These are phyloP conservation scores for Solanum hybrid DNA, from an alignment of 305 asterid species.

Conservation along the genomic window DNA sequence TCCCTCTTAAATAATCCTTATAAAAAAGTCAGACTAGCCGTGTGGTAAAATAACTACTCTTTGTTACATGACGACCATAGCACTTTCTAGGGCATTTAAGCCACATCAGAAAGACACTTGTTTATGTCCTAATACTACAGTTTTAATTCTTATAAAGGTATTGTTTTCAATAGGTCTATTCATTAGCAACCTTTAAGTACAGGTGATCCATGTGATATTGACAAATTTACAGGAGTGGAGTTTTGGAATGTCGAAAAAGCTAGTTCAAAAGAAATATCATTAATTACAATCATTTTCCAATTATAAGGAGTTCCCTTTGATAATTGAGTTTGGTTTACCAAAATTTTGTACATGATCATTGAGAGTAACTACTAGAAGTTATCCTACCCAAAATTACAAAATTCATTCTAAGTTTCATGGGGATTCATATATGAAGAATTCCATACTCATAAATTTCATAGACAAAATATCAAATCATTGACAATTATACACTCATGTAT, in stretches of 20 bases:
- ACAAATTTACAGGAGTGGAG: not conserved
- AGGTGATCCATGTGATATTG: not conserved
- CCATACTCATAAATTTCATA: not conserved
- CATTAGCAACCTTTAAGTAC: not conserved
- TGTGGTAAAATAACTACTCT: not conserved
- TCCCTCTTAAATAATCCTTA: not conserved
- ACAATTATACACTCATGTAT: not conserved
- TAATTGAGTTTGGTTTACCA: not conserved
- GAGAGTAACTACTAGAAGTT: not conserved
- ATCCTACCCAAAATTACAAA: not conserved
- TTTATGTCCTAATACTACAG: not conserved
- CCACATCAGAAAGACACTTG: not conserved
- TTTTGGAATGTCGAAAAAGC: not conserved
- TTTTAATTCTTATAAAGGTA: not conserved
- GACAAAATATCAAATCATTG: not conserved
- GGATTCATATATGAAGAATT: not conserved
- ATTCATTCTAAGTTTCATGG: not conserved
- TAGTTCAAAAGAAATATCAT: not conserved
- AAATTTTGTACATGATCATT: not conserved
- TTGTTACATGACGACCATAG: not conserved
- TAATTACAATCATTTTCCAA: not conserved
- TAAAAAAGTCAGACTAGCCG: not conserved
- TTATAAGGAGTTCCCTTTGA: not conserved
- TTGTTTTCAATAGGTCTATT: not conserved
- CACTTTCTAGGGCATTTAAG: not conserved